phyloP scores from a whole-genome alignment of 129 eudicot species.

The Silybum marianum region DNA sequence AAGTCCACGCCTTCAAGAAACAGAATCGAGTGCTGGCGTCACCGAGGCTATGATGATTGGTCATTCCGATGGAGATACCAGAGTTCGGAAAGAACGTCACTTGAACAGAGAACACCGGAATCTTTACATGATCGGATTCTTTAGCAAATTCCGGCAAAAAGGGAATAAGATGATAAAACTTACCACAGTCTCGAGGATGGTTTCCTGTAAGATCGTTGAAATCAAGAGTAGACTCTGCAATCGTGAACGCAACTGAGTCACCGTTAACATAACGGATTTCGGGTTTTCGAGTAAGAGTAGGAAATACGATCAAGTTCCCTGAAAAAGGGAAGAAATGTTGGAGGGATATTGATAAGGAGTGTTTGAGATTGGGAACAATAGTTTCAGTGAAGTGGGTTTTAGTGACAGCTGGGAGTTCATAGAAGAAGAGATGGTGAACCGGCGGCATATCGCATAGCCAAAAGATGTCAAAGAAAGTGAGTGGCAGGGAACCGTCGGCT shows the following conservation, averaged over 20 bases:
- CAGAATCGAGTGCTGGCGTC: constrained; percentile 38
- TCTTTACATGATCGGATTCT: not conserved
- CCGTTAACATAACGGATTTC: not conserved
- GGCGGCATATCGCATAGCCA: constrained; percentile 35
- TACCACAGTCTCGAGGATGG: not conserved
- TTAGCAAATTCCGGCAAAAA: not conserved
- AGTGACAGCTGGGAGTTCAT: constrained; percentile 24
- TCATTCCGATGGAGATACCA: constrained; percentile 44
- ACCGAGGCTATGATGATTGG: constrained; percentile 32
- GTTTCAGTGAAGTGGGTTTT: constrained; percentile 22
- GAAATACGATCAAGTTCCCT: constrained; percentile 24
- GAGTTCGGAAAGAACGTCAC: constrained; percentile 46
- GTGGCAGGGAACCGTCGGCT: constrained; percentile 24
- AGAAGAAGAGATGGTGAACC: constrained; percentile 36
- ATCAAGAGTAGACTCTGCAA: not conserved
- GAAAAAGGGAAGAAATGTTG: constrained; percentile 38
- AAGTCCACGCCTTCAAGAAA: constrained; percentile 47
- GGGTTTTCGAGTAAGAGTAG: not conserved
- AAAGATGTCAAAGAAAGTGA: constrained; percentile 36
- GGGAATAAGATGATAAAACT: not conserved
- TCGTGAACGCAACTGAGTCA: not conserved
- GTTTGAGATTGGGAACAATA: constrained; percentile 38
- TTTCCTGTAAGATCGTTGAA: not conserved
- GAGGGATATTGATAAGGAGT: constrained; percentile 40
- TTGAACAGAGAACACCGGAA: constrained; percentile 40